Base-by-base conservation (phyloP, 148 eudicot species). In the Amaranthus cruentus region DNA sequence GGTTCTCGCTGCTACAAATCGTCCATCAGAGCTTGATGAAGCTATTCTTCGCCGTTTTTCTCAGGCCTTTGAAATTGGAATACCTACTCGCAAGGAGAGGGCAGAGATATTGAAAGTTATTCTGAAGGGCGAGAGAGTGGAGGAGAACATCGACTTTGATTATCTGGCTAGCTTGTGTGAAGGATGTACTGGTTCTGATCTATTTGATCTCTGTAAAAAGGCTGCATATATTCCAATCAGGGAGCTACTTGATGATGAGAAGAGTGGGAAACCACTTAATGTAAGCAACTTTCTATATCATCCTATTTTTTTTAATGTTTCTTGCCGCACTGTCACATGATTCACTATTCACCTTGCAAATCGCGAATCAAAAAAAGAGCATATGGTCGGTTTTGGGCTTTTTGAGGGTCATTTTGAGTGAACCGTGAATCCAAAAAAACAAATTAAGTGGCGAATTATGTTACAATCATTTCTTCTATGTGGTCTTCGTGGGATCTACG, bases 1-100 rank as follows among this genome's bases (percentile, higher is more conserved):
- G 97, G 99, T 95, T 67, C 96, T 95, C 77, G 96, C 93, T 79
- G 99, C 99, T 13, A 95, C 97, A 69, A 95, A 95, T 78, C 96
- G 99, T 43, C 99, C 99, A 62, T 88, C 93, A 54, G 96, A 95
- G 73, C 97, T 95, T 72, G 99, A 95, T 77, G 97, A 95, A 79
- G 99, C 99, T 53, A 91, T 95, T 75, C 93, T 95, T 38, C 84
- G 99, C 46, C 97, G 99, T 68, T 87, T 95, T 76, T 87, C 99
- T 79, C 99, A 91, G 81, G 85, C 96, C 13, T 95, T 95, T 81
- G 99, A 95, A 90, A 91, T 95, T 48, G 97, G 99, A 68, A 62
- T 88, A 66, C 97, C 99, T 59, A 88, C 86, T 76, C 85, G 61
- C 47, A 85, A 55, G 73, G 97, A 84, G 80, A 90, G 96, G 76